Percentiles rank a stretch among this genome's conserved stretches.
Conservation (phyloP, 1,284 basidiomycete genomes). For the Boletus subluridellus region DNA sequence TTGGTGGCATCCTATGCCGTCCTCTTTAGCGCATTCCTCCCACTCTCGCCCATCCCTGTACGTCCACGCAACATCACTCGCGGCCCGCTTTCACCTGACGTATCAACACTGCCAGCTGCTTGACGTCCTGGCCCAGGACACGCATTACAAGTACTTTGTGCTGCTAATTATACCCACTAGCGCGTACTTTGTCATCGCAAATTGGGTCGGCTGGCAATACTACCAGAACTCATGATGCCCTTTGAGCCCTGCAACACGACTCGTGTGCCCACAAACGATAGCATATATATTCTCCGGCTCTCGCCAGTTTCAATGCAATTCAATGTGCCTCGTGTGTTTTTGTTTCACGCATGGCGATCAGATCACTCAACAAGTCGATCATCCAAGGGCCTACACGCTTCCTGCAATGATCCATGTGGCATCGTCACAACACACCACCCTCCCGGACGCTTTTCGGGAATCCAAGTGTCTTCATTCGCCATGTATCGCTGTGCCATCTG, state of each 20-base stretch:
- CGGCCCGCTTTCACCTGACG: constrained; percentile 11
- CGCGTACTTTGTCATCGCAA: constrained; percentile 88
- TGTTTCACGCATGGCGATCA: constrained; percentile 17
- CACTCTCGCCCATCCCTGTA: constrained; percentile 50
- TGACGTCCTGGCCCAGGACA: constrained; percentile 62
- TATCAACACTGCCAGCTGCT: constrained; percentile 46
- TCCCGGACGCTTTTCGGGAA: constrained; percentile 5
- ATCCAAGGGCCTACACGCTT: constrained; percentile 18
- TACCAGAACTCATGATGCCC: constrained; percentile 72
- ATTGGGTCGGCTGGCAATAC: constrained; percentile 97
- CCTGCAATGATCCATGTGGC: constrained; percentile 28
- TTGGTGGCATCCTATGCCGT: constrained; percentile 58
- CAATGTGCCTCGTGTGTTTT: constrained; percentile 25
- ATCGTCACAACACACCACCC: constrained; percentile 5
- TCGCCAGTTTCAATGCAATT: constrained; percentile 18
- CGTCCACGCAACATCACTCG: constrained; percentile 24
- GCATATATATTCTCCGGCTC: constrained; percentile 3
- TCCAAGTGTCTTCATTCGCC: constrained; percentile 7
- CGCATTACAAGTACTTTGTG: constrained; percentile 86
- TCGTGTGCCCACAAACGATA: constrained; percentile 3
- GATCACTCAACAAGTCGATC: constrained; percentile 24
- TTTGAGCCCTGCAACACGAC: constrained; percentile 7
- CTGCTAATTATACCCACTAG: constrained; percentile 77
- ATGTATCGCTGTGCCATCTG: constrained; percentile 5
- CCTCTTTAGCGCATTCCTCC: constrained; percentile 62